Conservation (phyloP, 768 basidiomycete genomes). For the Leccinum variicolor region DNA sequence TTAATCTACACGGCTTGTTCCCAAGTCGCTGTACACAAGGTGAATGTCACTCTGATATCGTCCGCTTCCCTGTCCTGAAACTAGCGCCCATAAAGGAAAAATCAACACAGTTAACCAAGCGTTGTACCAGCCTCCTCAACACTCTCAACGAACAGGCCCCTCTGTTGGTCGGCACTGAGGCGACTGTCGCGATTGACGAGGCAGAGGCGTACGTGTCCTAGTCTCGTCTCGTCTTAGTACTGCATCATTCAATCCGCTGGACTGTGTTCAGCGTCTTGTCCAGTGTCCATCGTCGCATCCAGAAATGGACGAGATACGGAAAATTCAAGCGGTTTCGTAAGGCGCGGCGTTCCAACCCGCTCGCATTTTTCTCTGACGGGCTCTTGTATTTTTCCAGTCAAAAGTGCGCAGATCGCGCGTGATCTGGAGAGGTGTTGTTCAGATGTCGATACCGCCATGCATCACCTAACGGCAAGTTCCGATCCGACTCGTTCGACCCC, state of each 20-base stretch:
- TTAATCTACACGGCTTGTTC: constrained; percentile 46
- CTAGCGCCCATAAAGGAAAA: constrained; percentile 37
- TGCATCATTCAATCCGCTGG: background rate
- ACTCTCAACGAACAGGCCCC: constrained; percentile 39
- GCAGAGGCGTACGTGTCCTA: constrained; percentile 39
- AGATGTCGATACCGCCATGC: constrained; percentile 42
- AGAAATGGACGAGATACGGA: constrained; percentile 38
- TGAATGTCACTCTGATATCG: constrained; percentile 13
- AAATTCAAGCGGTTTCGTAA: constrained; percentile 39
- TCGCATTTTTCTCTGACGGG: constrained; percentile 2
- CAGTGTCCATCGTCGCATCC: constrained; percentile 37
- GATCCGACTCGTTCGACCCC: background rate
- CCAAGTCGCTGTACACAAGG: constrained; percentile 49
- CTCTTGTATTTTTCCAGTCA: constrained; percentile 31
- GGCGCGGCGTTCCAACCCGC: constrained; percentile 5
- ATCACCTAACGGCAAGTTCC: constrained; percentile 39
- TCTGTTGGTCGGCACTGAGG: constrained; percentile 38
- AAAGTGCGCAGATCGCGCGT: constrained; percentile 43
- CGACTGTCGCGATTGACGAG: constrained; percentile 40
- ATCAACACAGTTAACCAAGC: constrained; percentile 39
- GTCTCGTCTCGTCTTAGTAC: background rate
- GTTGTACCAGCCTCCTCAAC: constrained; percentile 39
- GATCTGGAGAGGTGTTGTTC: constrained; percentile 41
- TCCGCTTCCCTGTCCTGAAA: background rate
- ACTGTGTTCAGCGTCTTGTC: constrained; percentile 37